phyloP scores from a whole-genome alignment of 1,139 yeast species.

The Kluyveromyces sp. region DNA sequence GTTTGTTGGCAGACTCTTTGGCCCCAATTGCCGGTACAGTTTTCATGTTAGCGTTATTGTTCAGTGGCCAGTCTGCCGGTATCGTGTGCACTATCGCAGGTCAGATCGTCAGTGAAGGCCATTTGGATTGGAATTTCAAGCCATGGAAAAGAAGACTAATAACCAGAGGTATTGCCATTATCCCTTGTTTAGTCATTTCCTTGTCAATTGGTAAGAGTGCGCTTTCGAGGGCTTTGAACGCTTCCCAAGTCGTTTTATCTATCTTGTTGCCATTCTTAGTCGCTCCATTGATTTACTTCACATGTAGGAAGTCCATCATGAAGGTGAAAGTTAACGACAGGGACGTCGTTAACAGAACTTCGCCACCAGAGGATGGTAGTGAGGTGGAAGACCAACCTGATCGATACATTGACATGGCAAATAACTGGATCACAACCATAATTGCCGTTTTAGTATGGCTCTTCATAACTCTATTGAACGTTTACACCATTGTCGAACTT shows the following conservation, averaged over 20 bases:
- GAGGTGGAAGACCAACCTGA: constrained; percentile 14
- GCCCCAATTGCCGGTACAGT: constrained; percentile 72
- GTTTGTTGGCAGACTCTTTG: constrained; percentile 46
- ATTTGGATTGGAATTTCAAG: constrained; percentile 61
- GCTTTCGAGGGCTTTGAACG: constrained; percentile 56
- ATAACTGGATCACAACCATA: constrained; percentile 50
- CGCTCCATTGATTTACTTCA: constrained; percentile 72
- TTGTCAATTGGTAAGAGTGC: constrained; percentile 60
- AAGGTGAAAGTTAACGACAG: constrained; percentile 35
- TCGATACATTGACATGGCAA: constrained; percentile 46
- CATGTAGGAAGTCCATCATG: constrained; percentile 60
- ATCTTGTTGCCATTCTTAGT: constrained; percentile 66
- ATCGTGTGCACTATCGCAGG: constrained; percentile 85
- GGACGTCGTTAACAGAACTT: constrained; percentile 12
- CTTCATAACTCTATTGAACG: constrained; percentile 55
- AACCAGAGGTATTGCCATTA: constrained; percentile 62
- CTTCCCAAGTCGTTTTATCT: constrained; percentile 70
- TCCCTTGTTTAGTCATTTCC: constrained; percentile 57
- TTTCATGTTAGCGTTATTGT: constrained; percentile 66
- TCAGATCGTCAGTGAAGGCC: constrained; percentile 80
- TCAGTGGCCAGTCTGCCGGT: constrained; percentile 79
- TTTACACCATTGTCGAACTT: constrained; percentile 58
- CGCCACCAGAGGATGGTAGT: constrained; percentile 1
- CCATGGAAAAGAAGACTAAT: constrained; percentile 74
- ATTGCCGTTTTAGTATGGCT: constrained; percentile 52